These are phyloP conservation scores for Linum lewisii DNA, from an alignment of 345 rosid species.

Conservation along the genomic window DNA sequence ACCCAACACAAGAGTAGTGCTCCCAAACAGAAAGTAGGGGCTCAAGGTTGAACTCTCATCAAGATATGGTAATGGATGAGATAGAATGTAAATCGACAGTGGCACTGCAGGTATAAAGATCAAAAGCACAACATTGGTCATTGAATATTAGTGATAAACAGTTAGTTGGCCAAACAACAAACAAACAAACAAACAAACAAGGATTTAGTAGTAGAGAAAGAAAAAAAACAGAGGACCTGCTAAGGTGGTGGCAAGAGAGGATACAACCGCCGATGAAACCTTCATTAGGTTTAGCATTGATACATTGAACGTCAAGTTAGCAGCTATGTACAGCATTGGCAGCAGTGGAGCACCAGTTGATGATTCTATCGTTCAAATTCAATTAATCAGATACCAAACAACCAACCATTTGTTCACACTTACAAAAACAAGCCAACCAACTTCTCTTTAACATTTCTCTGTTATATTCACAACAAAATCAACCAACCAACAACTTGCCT, in stretches of 20 bases:
- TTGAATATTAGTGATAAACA: too few species aligned
- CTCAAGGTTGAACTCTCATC: constrained; percentile 66
- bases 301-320: constrained; percentile 71
- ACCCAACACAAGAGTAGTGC: constrained; percentile 46
- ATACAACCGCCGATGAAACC: constrained; percentile 63
- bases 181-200: not conserved
- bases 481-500: constrained; percentile 33
- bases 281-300: constrained; percentile 59
- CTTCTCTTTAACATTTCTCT: too few species aligned
- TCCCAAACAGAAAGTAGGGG: constrained; percentile 48
- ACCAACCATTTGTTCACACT: too few species aligned
- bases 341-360: constrained; percentile 73
- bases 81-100: constrained; percentile 50
- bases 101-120: constrained; percentile 49
- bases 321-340: constrained; percentile 56
- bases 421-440: not conserved
- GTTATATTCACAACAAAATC: not conserved
- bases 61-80: constrained; percentile 74
- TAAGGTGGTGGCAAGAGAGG: constrained; percentile 55
- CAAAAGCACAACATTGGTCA: not conserved
- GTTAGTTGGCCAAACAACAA: not conserved
- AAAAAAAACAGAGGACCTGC: constrained; percentile 37
- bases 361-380: too few species aligned
- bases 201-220: constrained; percentile 3
- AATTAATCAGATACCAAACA: too few species aligned